Evolutionary conservation across 225 moss, liverwort and hornwort genomes (phyloP).

Genomic region (Asterella californica): DNA sequence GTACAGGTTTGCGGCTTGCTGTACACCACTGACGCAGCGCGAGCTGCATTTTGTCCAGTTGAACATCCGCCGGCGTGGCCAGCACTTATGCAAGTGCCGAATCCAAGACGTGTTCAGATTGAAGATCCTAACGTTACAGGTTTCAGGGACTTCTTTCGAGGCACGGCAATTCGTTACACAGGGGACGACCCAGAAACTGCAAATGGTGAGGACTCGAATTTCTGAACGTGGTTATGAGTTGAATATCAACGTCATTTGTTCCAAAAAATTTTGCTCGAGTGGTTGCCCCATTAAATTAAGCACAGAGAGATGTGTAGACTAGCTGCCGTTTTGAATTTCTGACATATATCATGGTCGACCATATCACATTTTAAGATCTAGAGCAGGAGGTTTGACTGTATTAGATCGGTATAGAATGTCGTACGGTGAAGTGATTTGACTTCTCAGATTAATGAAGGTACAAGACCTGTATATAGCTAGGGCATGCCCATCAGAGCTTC

Average conservation of each 20-base stretch:
- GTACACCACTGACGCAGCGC: conserved; percentile 37
- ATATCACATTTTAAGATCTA: too few species aligned
- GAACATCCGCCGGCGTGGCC: conserved; percentile 60
- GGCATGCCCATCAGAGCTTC: too few species aligned
- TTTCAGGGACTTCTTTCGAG: conserved; percentile 15
- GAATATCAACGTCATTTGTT: too few species aligned
- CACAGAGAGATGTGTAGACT: not conserved
- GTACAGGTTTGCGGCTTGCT: conserved; percentile 46
- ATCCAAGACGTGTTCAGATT: conserved; percentile 35
- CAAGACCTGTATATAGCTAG: too few species aligned
- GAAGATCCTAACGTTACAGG: conserved; percentile 16
- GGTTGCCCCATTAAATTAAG: not conserved
- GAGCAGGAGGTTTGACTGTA: too few species aligned
- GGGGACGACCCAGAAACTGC: conserved; percentile 17
- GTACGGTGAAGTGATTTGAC: too few species aligned
- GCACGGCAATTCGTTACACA: conserved; percentile 56
- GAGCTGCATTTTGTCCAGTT: conserved; percentile 52
- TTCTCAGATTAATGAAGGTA: too few species aligned
- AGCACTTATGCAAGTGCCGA: conserved; percentile 59
- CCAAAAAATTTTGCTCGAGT: not conserved
- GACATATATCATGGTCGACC: too few species aligned
- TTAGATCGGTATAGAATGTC: too few species aligned
- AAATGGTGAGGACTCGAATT: not conserved
- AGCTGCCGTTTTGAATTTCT: not conserved
- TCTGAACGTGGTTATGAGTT: too few species aligned